These are phyloP conservation scores for Geotrichum fermentans DNA, from an alignment of 1,139 yeast species.

Conservation along the genomic window DNA sequence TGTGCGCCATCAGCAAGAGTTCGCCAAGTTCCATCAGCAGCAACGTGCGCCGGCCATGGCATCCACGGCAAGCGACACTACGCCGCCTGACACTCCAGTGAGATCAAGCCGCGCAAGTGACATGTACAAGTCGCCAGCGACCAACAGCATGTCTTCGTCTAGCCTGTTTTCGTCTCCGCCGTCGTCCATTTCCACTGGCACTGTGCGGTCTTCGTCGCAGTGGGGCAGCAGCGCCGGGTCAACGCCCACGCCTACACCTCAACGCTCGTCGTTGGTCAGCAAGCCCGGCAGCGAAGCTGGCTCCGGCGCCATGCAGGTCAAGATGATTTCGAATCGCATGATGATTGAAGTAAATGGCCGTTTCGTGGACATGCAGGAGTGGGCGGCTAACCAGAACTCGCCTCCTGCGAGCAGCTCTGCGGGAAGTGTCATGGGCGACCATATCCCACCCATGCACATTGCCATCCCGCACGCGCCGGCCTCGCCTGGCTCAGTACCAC, in stretches of 20 bases:
- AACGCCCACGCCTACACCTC: neutral
- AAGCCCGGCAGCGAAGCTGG: neutral
- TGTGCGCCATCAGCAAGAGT: slow-evolving; percentile 24
- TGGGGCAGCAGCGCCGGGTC: neutral
- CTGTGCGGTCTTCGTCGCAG: neutral
- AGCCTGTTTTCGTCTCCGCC: slow-evolving; percentile 5
- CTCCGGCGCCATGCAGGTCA: slow-evolving; percentile 27
- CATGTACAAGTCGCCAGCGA: neutral
- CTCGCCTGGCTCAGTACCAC: neutral
- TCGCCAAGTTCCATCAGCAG: slow-evolving; percentile 1
- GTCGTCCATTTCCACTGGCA: slow-evolving; percentile 7
- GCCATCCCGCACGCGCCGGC: slow-evolving; percentile 1
- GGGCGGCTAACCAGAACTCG: slow-evolving; percentile 29
- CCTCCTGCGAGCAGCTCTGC: slow-evolving; percentile 1
- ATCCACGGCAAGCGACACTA: slow-evolving; percentile 1
- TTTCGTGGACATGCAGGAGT: slow-evolving; percentile 35
- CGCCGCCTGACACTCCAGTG: slow-evolving; percentile 20
- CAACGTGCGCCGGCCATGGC: neutral
- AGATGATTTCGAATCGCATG: slow-evolving; percentile 32
- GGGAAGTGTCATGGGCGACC: neutral
- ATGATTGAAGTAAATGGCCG: slow-evolving; percentile 32
- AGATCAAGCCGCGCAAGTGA: neutral
- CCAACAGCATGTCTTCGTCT: neutral
- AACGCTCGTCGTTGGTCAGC: neutral
- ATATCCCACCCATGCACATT: neutral